Evolutionary conservation across 106 monocot species (phyloP), one percentile per base, ranked within the genome.

Genomic region (Acorus calamus): DNA sequence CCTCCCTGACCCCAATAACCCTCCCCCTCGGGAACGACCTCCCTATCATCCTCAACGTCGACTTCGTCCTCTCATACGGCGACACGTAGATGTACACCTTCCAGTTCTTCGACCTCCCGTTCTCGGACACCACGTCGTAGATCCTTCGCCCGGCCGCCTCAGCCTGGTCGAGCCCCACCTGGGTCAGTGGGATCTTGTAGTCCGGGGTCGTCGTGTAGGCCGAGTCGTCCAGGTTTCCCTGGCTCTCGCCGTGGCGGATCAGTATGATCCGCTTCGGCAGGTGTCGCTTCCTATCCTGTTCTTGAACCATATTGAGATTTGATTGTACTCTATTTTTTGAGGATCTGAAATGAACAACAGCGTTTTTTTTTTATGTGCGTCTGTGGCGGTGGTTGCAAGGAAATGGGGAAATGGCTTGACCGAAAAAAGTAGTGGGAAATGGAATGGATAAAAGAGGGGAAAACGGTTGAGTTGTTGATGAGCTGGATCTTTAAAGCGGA

Each of bases 121-220:
- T 63, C 4, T 67, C 59, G 4, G 79, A 79, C 12, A 89, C 68
- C 28, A 78, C 67, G 3, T 55, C 11, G 2, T 49, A 42, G 60
- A 94, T 80, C 6, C 53, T 9, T 13, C 41, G 49, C 4, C 89
- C 94, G 5, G 81, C 89, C 3, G 65, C 69, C 2, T 84, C 72
- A 0, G 94, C 94, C 80, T 94, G 94, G 51, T 69, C 62, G 50
- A 68, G 11, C 53, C 94, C 94, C 2, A 58, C 73, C 3, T 67
- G 60, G 3, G 94, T 89, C 3, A 94, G 71, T 2, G 89, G 86
- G 77, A 94, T 89, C 56, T 73, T 61, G 77, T 90, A 71, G 71
- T 94, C 94, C 47, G 94, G 89, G 3, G 94, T 94, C 53, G 86
- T 86, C 49, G 86, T 77, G 69, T 89, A 94, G 7, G 93, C 84